Evolutionary conservation across 495 filamentous ascomycete genomes (phyloP).

Genomic region (Talaromyces liani): DNA sequence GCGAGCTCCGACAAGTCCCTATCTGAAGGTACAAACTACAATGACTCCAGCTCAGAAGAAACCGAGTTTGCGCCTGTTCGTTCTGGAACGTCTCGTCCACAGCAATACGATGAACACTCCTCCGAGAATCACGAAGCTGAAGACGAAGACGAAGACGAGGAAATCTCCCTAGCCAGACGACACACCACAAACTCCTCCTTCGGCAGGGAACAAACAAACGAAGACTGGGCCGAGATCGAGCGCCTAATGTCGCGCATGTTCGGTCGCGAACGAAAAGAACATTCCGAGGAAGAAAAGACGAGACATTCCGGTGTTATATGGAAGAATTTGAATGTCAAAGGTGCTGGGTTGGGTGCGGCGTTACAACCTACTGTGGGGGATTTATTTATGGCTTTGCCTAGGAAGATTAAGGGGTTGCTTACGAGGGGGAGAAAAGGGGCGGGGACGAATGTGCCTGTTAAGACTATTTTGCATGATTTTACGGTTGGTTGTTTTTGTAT

Average conservation of each 20-base stretch:
- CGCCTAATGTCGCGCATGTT: slow-evolving; percentile 59
- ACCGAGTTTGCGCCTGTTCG: not conserved
- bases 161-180: slow-evolving; percentile 12
- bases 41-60: not conserved
- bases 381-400: slow-evolving; percentile 50
- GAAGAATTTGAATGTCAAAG: slow-evolving; percentile 58
- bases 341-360: slow-evolving; percentile 57
- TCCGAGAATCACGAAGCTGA: not conserved
- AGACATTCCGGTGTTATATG: slow-evolving; percentile 52
- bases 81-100: not conserved
- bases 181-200: slow-evolving; percentile 12
- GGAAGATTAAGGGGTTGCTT: slow-evolving; percentile 42
- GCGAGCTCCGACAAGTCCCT: not conserved
- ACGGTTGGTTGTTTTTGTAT: slow-evolving; percentile 21
- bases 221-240: slow-evolving; percentile 52
- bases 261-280: slow-evolving; percentile 48
- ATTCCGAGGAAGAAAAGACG: slow-evolving; percentile 60
- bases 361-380: slow-evolving; percentile 60
- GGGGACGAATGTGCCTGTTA: slow-evolving; percentile 42
- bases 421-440: slow-evolving; percentile 31
- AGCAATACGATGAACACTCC: not conserved
- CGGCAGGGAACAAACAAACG: slow-evolving; percentile 30
- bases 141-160: not conserved
- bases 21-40: not conserved
- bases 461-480: slow-evolving; percentile 59